Evolutionary conservation across 140 eudicot species (phyloP), one percentile per base, ranked within the genome.

Genomic region (Eryngium alpinum): DNA sequence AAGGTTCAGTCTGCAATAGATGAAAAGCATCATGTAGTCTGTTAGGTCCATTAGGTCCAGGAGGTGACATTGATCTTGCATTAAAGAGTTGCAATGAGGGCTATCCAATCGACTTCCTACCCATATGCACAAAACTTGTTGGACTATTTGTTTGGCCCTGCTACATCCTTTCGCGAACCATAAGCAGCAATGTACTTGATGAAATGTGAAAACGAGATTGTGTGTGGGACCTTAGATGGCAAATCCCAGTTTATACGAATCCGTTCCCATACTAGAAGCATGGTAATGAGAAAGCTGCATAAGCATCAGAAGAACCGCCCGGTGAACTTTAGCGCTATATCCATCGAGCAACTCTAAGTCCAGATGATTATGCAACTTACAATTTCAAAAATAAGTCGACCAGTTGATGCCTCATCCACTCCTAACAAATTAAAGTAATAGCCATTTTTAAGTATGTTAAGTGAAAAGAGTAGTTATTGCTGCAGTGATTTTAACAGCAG

Each of bases 1-100:
- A 83, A 59, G 98, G 93, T 33, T 94, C 98, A 11, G 89, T 88
- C 81, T 89, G 89, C 83, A 92, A 51, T 44, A 94, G 51, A 81
- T 88, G 85, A 70, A 94, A 89, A 71, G 94, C 92, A 79, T 89
- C 91, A 83, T 83, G 83, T 31, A 83, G 92, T 79, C 84, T 83
- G 77, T 80, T 84, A 14, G 77, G 72, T 72, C 90, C 89, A 75
- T 80, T 84, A 14, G 77, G 72, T 72, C 90, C 89, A 75, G 28
- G 78, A 81, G 83, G 75, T 76, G 81, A 85, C 84, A 84, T 72
- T 77, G 53, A 57, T 60, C 82, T 83, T 60, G 86, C 79, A 80
- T 69, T 75, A 71, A 74, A 85, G 6, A 78, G 79, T 62, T 84
- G 83, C 66, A 84, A 14, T 0, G 97, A 84, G 11, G 97, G 98